Conservation (phyloP, 371 early-diverging fungal species). For the Rhizopus stolonifer region DNA sequence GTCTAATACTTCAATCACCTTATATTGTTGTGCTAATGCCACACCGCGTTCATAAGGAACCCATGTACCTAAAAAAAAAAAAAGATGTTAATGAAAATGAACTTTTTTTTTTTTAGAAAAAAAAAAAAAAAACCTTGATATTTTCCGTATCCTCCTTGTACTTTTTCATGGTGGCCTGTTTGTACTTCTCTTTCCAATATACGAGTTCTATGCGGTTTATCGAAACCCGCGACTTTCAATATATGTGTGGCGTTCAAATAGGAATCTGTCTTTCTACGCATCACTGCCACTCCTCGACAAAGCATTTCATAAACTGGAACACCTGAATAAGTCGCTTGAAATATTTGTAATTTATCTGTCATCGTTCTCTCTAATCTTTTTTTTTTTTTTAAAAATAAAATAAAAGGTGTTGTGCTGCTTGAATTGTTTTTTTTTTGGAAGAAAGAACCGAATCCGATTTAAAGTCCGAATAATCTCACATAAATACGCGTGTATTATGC, state of each 20-base stretch:
- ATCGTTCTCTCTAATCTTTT: too few relatives aligned
- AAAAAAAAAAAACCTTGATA: slow-evolving; percentile 76
- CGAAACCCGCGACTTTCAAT: slow-evolving; percentile 88
- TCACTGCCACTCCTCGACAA: slow-evolving; percentile 81
- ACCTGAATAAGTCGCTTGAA: slow-evolving; percentile 82
- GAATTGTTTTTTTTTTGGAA: too few relatives aligned
- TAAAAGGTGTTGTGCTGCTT: too few relatives aligned
- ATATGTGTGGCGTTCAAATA: slow-evolving; percentile 90
- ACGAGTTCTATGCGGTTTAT: slow-evolving; percentile 84
- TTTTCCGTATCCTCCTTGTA: slow-evolving; percentile 95
- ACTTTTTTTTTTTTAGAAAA: slow-evolving; percentile 17
- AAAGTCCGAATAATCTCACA: too few relatives aligned
- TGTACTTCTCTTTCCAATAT: slow-evolving; percentile 86
- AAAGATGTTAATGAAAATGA: too few relatives aligned
- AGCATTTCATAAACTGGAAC: slow-evolving; percentile 87
- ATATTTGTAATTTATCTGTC: slow-evolving; percentile 22
- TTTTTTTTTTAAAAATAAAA: too few relatives aligned
- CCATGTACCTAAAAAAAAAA: slow-evolving; percentile 55
- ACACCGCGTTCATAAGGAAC: slow-evolving; percentile 80
- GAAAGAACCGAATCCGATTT: too few relatives aligned
- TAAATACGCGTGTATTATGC: too few relatives aligned
- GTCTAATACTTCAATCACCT: slow-evolving; percentile 29
- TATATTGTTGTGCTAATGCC: slow-evolving; percentile 54
- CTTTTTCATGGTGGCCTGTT: slow-evolving; percentile 80
- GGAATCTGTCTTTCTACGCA: slow-evolving; percentile 82